phyloP scores from a whole-genome alignment of 2,329 filamentous ascomycete species.

The Fusarium haematococcum region DNA sequence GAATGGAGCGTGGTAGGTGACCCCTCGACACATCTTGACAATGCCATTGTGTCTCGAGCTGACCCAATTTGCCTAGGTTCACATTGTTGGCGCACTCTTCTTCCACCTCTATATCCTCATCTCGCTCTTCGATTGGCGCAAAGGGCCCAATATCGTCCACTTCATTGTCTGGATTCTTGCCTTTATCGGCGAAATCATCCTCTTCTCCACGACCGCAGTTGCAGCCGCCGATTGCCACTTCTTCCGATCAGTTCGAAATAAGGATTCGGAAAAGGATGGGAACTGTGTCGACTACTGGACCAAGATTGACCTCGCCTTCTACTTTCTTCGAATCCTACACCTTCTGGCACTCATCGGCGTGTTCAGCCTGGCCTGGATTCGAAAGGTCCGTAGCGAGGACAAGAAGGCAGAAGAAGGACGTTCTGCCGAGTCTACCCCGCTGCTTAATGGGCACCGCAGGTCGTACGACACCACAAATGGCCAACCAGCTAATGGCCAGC shows the following conservation, averaged over 20 bases:
- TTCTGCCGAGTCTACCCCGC: conserved; percentile 70
- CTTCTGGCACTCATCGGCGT: conserved; percentile 69
- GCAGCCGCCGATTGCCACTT: conserved; percentile 77
- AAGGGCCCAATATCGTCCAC: conserved; percentile 84
- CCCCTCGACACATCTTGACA: conserved; percentile 2
- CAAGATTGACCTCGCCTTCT: conserved; percentile 72
- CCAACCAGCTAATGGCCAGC: conserved; percentile 40
- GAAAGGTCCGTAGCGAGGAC: conserved; percentile 53
- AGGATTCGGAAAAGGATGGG: conserved; percentile 42
- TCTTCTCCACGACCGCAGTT: conserved; percentile 76
- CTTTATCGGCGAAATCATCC: conserved; percentile 76
- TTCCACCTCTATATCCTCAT: conserved; percentile 88
- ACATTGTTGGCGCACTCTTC: conserved; percentile 86
- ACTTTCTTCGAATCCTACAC: conserved; percentile 75
- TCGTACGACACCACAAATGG: conserved; percentile 52
- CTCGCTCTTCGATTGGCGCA: conserved; percentile 84
- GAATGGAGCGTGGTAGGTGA: conserved; percentile 78
- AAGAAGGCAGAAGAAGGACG: conserved; percentile 54
- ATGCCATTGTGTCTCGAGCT: conserved; percentile 27
- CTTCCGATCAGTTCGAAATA: conserved; percentile 55
- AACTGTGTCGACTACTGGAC: conserved; percentile 55
- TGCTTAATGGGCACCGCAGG: conserved; percentile 62
- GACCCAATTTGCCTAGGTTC: conserved; percentile 70
- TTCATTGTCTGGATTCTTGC: conserved; percentile 82
- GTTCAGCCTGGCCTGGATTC: conserved; percentile 56